Base-by-base conservation (phyloP, 495 filamentous ascomycete species). In the Paragyromitra xinjiangensis region DNA sequence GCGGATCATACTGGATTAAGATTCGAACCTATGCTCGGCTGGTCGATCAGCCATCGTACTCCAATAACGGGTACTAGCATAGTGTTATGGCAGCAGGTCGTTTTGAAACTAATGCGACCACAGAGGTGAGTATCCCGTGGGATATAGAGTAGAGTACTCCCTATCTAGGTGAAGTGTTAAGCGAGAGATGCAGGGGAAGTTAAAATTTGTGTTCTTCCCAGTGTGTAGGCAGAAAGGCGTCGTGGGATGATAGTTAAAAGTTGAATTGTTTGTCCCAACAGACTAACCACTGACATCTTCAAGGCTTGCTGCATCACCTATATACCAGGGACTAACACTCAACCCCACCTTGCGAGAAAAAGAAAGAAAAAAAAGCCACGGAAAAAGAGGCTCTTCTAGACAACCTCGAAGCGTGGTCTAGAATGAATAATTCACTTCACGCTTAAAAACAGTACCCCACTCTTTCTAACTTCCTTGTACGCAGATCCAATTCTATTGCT, bases 41-140 rank as follows among this genome's bases (percentile, higher is more conserved):
- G 16, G 56, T 37, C 63, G 63, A 73, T 73, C 63, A 68, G 39
- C 62, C 39, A 73, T 73, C 70, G 63, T 67, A 16, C 63, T 71
- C 45, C 22, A 73, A 39, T 34, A 66, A n/a, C 61, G 71, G 62
- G 12, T 59, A 44, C 24, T 45, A 37, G 50, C 71, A 73, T 67
- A 16, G 63, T 56, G 62, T 48, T 67, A 56, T 42, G 56, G 55
- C 37, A 9, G 67, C 39, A 24, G 58, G 42, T 58, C 29, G n/a
- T 22, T 55, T 55, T 22, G 24, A 67, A 73, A 56, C 26, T 24
- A 68, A 39, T 6, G 51, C 26, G 16, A 34, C 68, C 39, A 42
- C 48, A 19, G 8, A 55, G 48, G 45, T 11, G 12, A 40, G 26
- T n/a, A 50, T 11, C 29, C 34, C 26, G 14, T 22, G 16, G 24